Evolutionary conservation across 2,329 filamentous ascomycete species (phyloP).

Genomic region (Chaetomium sp.): DNA sequence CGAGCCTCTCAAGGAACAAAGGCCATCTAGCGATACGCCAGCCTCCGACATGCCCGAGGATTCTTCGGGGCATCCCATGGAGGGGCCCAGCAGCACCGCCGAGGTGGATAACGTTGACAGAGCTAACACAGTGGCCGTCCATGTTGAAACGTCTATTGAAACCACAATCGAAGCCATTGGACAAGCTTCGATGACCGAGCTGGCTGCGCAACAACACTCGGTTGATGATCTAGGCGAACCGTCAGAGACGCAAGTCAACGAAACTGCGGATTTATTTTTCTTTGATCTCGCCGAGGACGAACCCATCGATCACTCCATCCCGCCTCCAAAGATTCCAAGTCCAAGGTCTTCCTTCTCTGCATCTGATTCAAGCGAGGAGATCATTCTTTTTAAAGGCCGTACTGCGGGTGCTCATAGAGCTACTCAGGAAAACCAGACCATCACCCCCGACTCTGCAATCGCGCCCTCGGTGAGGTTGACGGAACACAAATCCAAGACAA

Average conservation of each 20-base stretch:
- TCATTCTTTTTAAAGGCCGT: constrained; percentile 63
- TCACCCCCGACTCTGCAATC: constrained; percentile 8
- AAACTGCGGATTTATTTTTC: constrained; percentile 39
- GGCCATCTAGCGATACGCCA: constrained; percentile 28
- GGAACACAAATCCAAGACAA: background rate
- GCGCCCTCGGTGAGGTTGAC: background rate
- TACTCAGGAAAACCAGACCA: background rate
- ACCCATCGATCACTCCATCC: constrained; percentile 12
- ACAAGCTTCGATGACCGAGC: background rate
- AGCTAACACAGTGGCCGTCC: background rate
- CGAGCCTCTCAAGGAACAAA: constrained; percentile 51
- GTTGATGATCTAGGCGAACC: background rate
- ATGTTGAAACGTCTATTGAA: constrained; percentile 1
- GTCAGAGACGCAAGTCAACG: background rate
- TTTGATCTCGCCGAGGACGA: constrained; percentile 44
- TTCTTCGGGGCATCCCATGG: background rate
- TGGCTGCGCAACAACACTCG: background rate
- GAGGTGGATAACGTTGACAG: background rate
- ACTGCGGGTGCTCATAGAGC: constrained; percentile 20
- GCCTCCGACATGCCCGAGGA: constrained; percentile 9
- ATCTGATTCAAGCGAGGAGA: constrained; percentile 68
- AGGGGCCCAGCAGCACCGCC: constrained; percentile 15
- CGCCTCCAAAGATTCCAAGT: constrained; percentile 27
- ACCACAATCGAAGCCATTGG: background rate
- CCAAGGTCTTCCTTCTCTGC: constrained; percentile 32